phyloP scores from a whole-genome alignment of 2,329 filamentous ascomycete genomes.

The Claviceps sp. region DNA sequence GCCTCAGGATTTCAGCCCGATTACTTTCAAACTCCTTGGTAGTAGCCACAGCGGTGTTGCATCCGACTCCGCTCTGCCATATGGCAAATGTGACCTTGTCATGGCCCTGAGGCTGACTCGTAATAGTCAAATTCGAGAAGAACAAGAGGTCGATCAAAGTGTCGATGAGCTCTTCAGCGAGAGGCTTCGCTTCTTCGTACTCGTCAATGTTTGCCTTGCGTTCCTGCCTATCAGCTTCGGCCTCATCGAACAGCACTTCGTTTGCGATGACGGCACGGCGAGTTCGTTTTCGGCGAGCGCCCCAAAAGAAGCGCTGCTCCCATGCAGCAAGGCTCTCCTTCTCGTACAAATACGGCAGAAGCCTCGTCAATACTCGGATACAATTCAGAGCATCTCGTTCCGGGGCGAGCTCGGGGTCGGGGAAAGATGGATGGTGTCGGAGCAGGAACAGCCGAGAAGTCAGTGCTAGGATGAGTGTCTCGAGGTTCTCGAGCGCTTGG shows the following conservation, averaged over 20 bases:
- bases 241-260: constrained; percentile 77
- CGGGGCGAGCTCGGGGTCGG: constrained; percentile 70
- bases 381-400: constrained; percentile 91
- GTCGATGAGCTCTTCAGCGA: constrained; percentile 88
- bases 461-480: constrained; percentile 73
- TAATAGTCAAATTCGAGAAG: constrained; percentile 79
- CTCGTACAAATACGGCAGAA: constrained; percentile 88
- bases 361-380: constrained; percentile 74
- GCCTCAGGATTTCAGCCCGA: constrained; percentile 73
- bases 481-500: constrained; percentile 71
- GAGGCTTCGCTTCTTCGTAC: constrained; percentile 70
- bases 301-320: constrained; percentile 94
- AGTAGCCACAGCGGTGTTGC: constrained; percentile 75
- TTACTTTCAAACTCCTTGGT: constrained; percentile 91
- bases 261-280: constrained; percentile 51
- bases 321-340: constrained; percentile 67
- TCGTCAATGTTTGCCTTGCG: constrained; percentile 39
- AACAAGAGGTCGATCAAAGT: constrained; percentile 82
- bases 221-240: constrained; percentile 39
- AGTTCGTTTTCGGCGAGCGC: constrained; percentile 55
- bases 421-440: constrained; percentile 82
- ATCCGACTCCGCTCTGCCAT: constrained; percentile 96
- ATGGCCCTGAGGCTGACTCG: constrained; percentile 55
- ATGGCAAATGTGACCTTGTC: constrained; percentile 84
- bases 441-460: constrained; percentile 72